These are phyloP conservation scores for Oehlia diaphana DNA, from an alignment of 192 early-diverging fungal species.

Conservation along the genomic window DNA sequence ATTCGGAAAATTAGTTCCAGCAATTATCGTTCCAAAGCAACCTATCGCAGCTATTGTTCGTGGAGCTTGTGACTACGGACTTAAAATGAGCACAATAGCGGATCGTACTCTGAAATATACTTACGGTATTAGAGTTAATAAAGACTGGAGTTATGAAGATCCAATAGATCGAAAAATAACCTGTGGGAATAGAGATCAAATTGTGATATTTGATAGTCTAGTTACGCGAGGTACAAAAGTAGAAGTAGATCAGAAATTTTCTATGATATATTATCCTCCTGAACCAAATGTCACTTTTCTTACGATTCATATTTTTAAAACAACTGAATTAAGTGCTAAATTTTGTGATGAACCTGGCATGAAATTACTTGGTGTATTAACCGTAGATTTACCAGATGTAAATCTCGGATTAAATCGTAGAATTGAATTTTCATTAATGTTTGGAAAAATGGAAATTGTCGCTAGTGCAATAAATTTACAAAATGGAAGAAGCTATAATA, in stretches of 20 bases:
- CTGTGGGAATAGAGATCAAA: no score
- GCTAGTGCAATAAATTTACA: no score
- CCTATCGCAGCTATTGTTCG: slow-evolving; percentile 36
- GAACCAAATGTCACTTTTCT: no score
- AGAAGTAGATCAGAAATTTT: not conserved
- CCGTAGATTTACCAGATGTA: no score
- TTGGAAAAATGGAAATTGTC: no score
- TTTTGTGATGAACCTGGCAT: no score
- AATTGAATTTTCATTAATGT: no score
- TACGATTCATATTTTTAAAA: not conserved
- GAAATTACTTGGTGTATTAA: no score
- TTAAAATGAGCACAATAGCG: not conserved
- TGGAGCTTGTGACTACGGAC: not conserved
- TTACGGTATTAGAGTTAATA: not conserved
- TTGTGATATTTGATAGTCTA: not conserved
- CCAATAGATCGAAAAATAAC: not conserved
- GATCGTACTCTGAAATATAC: not conserved
- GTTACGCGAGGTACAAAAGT: not conserved
- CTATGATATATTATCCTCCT: not conserved
- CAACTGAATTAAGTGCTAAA: no score
- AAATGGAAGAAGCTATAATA: not conserved
- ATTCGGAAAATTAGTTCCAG: slow-evolving; percentile 30
- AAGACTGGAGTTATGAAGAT: not conserved
- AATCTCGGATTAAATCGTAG: no score
- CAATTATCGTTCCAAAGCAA: slow-evolving; percentile 42